Conservation (phyloP, 2,329 filamentous ascomycete species). For the Ophiostoma sp. region DNA sequence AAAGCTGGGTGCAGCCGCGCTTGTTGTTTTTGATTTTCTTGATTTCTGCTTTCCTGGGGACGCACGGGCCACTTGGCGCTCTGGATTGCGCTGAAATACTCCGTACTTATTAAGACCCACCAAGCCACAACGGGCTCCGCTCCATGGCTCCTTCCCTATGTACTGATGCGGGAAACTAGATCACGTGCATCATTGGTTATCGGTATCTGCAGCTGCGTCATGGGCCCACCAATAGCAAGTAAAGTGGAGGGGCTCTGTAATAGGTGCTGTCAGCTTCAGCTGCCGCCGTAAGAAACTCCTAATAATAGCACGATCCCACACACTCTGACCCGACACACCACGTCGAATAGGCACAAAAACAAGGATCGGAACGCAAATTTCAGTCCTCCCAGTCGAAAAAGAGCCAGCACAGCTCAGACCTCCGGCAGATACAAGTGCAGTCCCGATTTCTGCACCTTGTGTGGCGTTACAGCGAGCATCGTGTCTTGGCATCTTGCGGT, state of each 20-base stretch:
- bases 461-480: slow-evolving; percentile 5
- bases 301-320: background rate
- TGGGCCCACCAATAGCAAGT: slow-evolving; percentile 21
- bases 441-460: background rate
- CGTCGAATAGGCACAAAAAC: background rate
- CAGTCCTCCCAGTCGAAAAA: background rate
- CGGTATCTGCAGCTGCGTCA: slow-evolving; percentile 21
- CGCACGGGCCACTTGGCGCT: slow-evolving; percentile 12
- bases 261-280: slow-evolving; percentile 11
- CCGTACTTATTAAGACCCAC: slow-evolving; percentile 8
- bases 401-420: background rate
- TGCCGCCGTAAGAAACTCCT: background rate
- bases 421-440: background rate
- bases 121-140: background rate
- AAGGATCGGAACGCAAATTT: background rate
- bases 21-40: slow-evolving; percentile 6
- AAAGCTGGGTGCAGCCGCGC: background rate
- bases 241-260: slow-evolving; percentile 6
- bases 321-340: background rate
- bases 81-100: background rate
- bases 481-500: slow-evolving; percentile 13
- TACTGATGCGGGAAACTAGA: background rate
- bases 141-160: background rate
- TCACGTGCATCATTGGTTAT: slow-evolving; percentile 18
- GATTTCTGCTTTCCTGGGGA: slow-evolving; percentile 3